Base-by-base conservation (phyloP, 2,329 filamentous ascomycete species). In the Scytalidium lignicola region DNA sequence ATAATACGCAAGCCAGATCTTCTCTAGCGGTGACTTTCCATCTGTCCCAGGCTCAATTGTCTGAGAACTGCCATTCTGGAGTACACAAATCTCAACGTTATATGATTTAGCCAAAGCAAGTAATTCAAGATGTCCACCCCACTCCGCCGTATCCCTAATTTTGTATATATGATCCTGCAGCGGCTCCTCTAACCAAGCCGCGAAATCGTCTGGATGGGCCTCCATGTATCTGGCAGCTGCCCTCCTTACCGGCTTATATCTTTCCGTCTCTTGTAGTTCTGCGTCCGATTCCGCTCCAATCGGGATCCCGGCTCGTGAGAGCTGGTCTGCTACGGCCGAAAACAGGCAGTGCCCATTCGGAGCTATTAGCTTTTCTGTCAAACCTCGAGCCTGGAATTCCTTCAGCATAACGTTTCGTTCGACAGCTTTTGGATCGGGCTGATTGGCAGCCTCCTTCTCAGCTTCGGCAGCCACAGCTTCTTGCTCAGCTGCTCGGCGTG, bases 291-390 rank as follows among this genome's bases (percentile, higher is more conserved):
- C 58, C 6, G 56, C 43, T 13, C 61, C 62, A 1, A 83, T 60
- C 1, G 74, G 61, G 13, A 83, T 71, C 2, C 64, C 70, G 41
- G 74, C 69, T 47, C 77, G 72, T 47, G 70, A 70, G 47, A 96
- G 75, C 68, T 96, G 90, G 65, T 93, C 89, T 21, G 92, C 91
- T 45, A 97, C 79, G 0, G 93, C 90, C 15, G 90, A 87, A 70
- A 97, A 99, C 15, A 99, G 73, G 65, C 93, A 99, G 70, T 99
- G 93, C 0, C 93, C 93, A 68, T 99, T 92, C 0, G 93, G 90
- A 37, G 79, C 79, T 50, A 99, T 90, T 51, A 89, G 83, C 59
- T 87, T 79, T 71, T 96, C 88, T 18, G 72, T 73, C 15, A 97
- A 75, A 0, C 74, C 75, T 50, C 85, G 71, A 41, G 75, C 71